These are phyloP conservation scores for Beauveria brongniartii DNA, from an alignment of 2,329 filamentous ascomycete species.

Conservation along the genomic window DNA sequence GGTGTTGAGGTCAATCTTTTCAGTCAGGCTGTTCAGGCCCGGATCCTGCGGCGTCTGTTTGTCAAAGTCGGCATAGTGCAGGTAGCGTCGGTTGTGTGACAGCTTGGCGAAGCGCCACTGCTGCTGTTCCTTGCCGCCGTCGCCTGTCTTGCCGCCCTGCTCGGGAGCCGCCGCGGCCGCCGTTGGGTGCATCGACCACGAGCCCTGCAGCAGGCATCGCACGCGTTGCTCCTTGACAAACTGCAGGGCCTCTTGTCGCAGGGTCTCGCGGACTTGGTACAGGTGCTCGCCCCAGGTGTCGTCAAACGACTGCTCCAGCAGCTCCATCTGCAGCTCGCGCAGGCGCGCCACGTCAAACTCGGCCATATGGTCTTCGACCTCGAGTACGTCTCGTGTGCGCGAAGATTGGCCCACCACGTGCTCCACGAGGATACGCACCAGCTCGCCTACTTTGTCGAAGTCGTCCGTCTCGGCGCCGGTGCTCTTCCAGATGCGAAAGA, in stretches of 20 bases:
- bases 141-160: slow-evolving; percentile 27
- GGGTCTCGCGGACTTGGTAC: slow-evolving; percentile 79
- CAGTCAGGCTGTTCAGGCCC: slow-evolving; percentile 60
- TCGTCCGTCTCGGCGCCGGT: slow-evolving; percentile 79
- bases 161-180: slow-evolving; percentile 21
- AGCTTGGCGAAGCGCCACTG: slow-evolving; percentile 77
- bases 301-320: slow-evolving; percentile 85
- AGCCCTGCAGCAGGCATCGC: slow-evolving; percentile 76
- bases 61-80: slow-evolving; percentile 85
- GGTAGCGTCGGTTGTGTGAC: slow-evolving; percentile 80
- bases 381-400: slow-evolving; percentile 73
- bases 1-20: slow-evolving; percentile 78
- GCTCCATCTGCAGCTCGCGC: slow-evolving; percentile 84
- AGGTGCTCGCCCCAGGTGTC: slow-evolving; percentile 91
- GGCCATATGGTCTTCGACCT: slow-evolving; percentile 81
- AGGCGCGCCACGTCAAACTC: slow-evolving; percentile 74
- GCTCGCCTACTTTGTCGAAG: slow-evolving; percentile 86
- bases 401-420: slow-evolving; percentile 77
- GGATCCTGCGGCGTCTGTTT: slow-evolving; percentile 57
- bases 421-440: slow-evolving; percentile 83
- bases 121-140: slow-evolving; percentile 25
- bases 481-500: slow-evolving; percentile 87
- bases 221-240: slow-evolving; percentile 97
- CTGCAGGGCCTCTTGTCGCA: slow-evolving; percentile 83
- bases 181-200: slow-evolving; percentile 66